These are phyloP conservation scores for Exophiala oligosperma DNA, from an alignment of 2,329 filamentous ascomycete genomes.

Conservation along the genomic window DNA sequence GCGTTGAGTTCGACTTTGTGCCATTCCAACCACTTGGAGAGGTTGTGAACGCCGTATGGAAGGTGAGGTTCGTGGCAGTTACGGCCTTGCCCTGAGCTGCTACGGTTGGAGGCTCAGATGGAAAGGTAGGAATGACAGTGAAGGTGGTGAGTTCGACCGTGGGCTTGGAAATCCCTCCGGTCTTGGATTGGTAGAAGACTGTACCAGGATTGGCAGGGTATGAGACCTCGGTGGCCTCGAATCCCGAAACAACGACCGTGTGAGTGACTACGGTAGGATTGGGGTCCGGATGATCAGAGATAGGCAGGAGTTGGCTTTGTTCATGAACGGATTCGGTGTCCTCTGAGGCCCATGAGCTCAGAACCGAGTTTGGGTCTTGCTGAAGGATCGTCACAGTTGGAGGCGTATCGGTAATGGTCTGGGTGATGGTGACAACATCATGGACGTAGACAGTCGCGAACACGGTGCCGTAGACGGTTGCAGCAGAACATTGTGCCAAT, in stretches of 20 bases:
- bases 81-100: slow-evolving; percentile 2
- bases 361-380: slow-evolving; percentile 23
- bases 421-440: slow-evolving; percentile 17
- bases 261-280: slow-evolving; percentile 18
- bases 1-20: slow-evolving; percentile 8
- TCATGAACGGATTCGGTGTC: slow-evolving; percentile 23
- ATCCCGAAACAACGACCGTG: slow-evolving; percentile 22
- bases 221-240: slow-evolving; percentile 24
- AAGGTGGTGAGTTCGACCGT: slow-evolving; percentile 15
- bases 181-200: slow-evolving; percentile 22
- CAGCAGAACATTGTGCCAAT: slow-evolving; percentile 15
- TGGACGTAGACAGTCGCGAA: not conserved
- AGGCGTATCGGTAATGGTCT: slow-evolving; percentile 16
- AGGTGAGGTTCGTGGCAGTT: not conserved
- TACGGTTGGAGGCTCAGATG: not conserved
- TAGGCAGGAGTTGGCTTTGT: slow-evolving; percentile 19
- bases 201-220: slow-evolving; percentile 11
- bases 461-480: slow-evolving; percentile 12
- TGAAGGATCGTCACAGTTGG: slow-evolving; percentile 24
- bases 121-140: slow-evolving; percentile 12
- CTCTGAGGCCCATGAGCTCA: slow-evolving; percentile 17
- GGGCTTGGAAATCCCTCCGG: slow-evolving; percentile 2
- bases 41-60: slow-evolving; percentile 14
- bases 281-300: slow-evolving; percentile 13
- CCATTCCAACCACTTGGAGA: slow-evolving; percentile 18